Conservation (phyloP, 805 yeast genomes). For the Phaffomyces thermotolerans region DNA sequence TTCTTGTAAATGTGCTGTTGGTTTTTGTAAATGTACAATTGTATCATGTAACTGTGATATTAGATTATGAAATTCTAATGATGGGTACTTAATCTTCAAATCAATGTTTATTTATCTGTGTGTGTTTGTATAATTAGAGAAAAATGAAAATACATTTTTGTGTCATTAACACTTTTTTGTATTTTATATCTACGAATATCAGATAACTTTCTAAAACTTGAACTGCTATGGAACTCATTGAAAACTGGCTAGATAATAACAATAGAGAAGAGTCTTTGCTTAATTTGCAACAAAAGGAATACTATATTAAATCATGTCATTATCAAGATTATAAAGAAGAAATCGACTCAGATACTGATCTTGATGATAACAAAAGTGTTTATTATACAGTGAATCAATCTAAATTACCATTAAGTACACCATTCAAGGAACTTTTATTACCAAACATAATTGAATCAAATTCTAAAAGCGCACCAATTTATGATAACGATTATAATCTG, state of each 20-base stretch:
- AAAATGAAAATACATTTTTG: not conserved
- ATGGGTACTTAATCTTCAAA: not conserved
- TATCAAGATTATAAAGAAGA: not conserved
- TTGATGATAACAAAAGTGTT: not conserved
- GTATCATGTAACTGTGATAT: conserved; percentile 19
- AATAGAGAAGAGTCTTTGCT: conserved; percentile 2
- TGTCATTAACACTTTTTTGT: not conserved
- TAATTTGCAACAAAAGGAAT: conserved; percentile 3
- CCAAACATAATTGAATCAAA: conserved; percentile 1
- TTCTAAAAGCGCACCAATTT: conserved; percentile 2
- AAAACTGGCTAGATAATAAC: conserved; percentile 9
- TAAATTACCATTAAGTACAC: not conserved
- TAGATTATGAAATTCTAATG: conserved; percentile 11
- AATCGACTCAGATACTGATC: not conserved
- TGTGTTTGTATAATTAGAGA: not conserved
- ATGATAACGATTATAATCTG: not conserved
- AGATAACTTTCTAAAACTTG: not conserved
- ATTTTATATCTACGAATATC: not conserved
- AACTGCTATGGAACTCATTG: conserved; percentile 6
- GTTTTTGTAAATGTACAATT: conserved; percentile 21
- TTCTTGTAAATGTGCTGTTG: conserved; percentile 22
- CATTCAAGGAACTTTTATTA: not conserved
- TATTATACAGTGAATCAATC: not conserved
- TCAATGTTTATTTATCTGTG: not conserved
- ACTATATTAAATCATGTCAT: not conserved